Evolutionary conservation across 2,329 filamentous ascomycete genomes (phyloP).

Genomic region (Pseudocercospora crystallina): DNA sequence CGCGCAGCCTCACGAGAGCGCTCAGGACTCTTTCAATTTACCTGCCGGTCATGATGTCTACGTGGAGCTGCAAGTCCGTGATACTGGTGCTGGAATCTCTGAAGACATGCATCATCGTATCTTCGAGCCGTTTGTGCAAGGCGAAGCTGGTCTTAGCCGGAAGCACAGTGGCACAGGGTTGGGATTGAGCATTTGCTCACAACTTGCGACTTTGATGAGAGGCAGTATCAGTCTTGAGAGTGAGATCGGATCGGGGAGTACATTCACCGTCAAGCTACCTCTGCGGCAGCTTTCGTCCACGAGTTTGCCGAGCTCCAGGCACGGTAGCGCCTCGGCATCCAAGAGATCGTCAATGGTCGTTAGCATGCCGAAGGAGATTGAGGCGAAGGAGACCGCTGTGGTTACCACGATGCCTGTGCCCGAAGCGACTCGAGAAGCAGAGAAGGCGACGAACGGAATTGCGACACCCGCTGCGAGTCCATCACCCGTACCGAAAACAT

Average conservation of each 20-base stretch:
- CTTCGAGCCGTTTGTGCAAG: constrained; percentile 93
- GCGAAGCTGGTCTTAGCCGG: constrained; percentile 83
- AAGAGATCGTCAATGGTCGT: constrained; percentile 4
- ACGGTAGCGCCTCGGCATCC: constrained; percentile 4
- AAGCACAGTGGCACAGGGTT: constrained; percentile 88
- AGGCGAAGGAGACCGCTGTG: too few relatives aligned
- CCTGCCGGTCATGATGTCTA: constrained; percentile 64
- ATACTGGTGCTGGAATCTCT: constrained; percentile 83
- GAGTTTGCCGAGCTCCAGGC: not conserved
- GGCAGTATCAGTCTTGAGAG: constrained; percentile 73
- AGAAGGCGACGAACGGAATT: too few relatives aligned
- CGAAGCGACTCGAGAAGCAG: too few relatives aligned
- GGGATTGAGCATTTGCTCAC: constrained; percentile 84
- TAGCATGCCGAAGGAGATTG: too few relatives aligned
- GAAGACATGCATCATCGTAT: constrained; percentile 75
- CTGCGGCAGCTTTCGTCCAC: constrained; percentile 62
- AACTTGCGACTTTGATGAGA: constrained; percentile 80
- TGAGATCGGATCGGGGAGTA: constrained; percentile 70
- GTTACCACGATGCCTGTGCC: too few relatives aligned
- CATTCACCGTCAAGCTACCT: constrained; percentile 80
- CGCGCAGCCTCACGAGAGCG: constrained; percentile 10
- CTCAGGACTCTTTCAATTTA: constrained; percentile 28
- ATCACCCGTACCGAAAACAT: too few relatives aligned
- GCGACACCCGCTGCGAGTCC: too few relatives aligned
- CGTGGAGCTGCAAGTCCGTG: constrained; percentile 86